A percentile compares a stretch with the other conserved stretches of the same genome.
Evolutionary conservation across 106 monocot genomes (phyloP).

Genomic region (Allium fistulosum): DNA sequence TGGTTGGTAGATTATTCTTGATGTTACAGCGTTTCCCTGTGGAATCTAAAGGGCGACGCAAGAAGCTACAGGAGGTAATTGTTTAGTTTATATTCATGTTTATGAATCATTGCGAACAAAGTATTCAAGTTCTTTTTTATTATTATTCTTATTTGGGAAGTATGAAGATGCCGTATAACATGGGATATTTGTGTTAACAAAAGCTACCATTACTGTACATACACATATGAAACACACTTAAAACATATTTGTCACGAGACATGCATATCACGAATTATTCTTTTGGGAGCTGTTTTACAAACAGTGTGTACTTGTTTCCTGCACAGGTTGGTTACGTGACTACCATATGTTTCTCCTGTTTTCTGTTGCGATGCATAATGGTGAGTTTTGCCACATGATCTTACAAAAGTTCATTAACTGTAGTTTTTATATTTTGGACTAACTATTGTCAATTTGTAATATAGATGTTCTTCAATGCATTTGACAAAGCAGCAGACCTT

Average conservation of each 20-base stretch:
- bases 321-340: constrained; percentile 92
- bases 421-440: not conserved
- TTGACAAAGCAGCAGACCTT: constrained; percentile 74
- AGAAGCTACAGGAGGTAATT: constrained; percentile 91
- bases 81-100: not conserved
- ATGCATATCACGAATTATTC: too few species aligned
- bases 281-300: too few species aligned
- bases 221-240: too few species aligned
- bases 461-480: constrained; percentile 80
- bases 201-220: too few species aligned
- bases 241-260: too few species aligned
- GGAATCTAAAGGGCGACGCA: constrained; percentile 89
- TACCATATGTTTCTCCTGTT: constrained; percentile 83
- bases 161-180: not conserved
- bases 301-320: not conserved
- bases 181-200: too few species aligned
- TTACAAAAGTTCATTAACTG: not conserved
- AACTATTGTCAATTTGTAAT: not conserved
- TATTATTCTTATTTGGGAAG: not conserved
- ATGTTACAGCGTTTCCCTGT: constrained; percentile 93
- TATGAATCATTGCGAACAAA: too few species aligned
- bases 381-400: constrained; percentile 19
- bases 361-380: constrained; percentile 82
- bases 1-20: constrained; percentile 60
- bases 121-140: not conserved